A percentile compares a stretch with the other conserved stretches of the same genome.
phyloP scores from a whole-genome alignment of 257 asterid species.

The Asclepias syriaca region DNA sequence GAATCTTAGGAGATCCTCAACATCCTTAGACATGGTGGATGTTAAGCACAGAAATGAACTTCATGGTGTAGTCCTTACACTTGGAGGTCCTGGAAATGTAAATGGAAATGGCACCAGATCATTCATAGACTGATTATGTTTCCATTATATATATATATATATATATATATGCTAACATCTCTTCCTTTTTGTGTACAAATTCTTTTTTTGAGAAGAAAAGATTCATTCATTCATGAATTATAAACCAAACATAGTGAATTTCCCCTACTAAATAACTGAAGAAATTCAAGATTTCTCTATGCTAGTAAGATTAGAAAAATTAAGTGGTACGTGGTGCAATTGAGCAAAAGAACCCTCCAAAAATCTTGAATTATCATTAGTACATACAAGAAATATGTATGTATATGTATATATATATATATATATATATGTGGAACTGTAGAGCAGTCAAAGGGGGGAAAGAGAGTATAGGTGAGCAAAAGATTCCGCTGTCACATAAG shows the following conservation, averaged over 20 bases:
- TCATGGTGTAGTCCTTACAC: slow-evolving; percentile 69
- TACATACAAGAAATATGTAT: too few relatives aligned
- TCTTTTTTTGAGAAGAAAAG: too few relatives aligned
- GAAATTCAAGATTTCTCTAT: too few relatives aligned
- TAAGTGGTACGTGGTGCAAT: too few relatives aligned
- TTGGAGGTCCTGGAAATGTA: slow-evolving; percentile 72
- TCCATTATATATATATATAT: background rate
- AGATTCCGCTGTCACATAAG: slow-evolving; percentile 17
- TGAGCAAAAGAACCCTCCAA: too few relatives aligned
- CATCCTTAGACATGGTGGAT: slow-evolving; percentile 26
- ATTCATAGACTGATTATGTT: slow-evolving; percentile 8
- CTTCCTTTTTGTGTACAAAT: background rate
- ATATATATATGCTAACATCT: background rate
- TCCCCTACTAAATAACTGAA: too few relatives aligned
- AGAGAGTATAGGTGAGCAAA: slow-evolving; percentile 10
- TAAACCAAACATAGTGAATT: too few relatives aligned
- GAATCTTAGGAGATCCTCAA: slow-evolving; percentile 30
- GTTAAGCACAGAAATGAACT: slow-evolving; percentile 48
- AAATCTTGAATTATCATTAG: too few relatives aligned
- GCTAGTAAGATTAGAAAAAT: too few relatives aligned
- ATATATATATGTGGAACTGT: slow-evolving; percentile 7
- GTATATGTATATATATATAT: too few relatives aligned
- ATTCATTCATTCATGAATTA: too few relatives aligned
- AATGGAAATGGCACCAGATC: slow-evolving; percentile 17
- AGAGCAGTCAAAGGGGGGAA: background rate